Percentiles rank a stretch among this genome's conserved stretches.
phyloP scores from a whole-genome alignment of 129 eudicot species.

The Smallanthus sonchifolius region DNA sequence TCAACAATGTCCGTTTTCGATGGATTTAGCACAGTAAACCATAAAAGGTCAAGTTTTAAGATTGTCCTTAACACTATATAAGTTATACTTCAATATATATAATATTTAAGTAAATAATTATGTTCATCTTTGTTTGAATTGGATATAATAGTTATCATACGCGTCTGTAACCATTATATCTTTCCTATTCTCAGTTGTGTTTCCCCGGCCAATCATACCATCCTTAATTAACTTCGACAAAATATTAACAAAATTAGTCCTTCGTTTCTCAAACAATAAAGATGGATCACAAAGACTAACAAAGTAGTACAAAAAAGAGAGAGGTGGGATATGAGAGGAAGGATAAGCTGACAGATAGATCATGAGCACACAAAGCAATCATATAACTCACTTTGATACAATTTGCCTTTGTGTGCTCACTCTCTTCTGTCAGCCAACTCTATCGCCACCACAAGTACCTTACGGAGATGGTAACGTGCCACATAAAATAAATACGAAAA shows the following conservation, averaged over 20 bases:
- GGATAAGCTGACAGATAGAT: constrained; percentile 38
- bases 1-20: constrained; percentile 11
- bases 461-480: background rate
- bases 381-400: constrained; percentile 20
- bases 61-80: background rate
- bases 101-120: background rate
- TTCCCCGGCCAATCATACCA: no score
- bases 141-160: background rate
- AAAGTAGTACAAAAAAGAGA: background rate
- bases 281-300: background rate
- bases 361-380: constrained; percentile 33
- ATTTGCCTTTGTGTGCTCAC: constrained; percentile 36
- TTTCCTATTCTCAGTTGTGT: no score
- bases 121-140: background rate
- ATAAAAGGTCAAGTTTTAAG: constrained; percentile 11
- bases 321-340: background rate
- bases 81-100: background rate
- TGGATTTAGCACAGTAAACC: constrained; percentile 31
- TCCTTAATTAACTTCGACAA: no score
- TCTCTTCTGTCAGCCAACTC: constrained; percentile 32
- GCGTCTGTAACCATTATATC: no score
- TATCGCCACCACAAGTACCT: constrained; percentile 20
- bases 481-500: background rate
- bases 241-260: no score
- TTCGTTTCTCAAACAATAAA: background rate